These are phyloP conservation scores for Rhodomyrtus psidioides DNA, from an alignment of 441 rosid genomes.

Conservation along the genomic window DNA sequence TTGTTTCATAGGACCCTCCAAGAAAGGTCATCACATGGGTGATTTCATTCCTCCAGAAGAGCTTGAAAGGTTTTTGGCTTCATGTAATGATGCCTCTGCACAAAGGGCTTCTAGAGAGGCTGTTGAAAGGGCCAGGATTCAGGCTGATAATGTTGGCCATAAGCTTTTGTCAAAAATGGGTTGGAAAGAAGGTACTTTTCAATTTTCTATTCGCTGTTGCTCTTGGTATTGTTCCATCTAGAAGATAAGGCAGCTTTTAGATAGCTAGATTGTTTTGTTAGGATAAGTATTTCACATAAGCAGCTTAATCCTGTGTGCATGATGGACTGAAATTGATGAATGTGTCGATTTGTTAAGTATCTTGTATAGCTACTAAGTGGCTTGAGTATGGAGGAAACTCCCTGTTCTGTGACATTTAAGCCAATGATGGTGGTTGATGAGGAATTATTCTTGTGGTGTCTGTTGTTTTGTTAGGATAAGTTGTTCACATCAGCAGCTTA, in stretches of 20 bases:
- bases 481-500: background rate
- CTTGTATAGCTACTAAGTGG: background rate
- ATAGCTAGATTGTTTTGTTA: background rate
- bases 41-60: conserved; percentile 92
- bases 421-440: too few relatives aligned
- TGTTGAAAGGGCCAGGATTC: conserved; percentile 77
- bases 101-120: conserved; percentile 57
- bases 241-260: background rate
- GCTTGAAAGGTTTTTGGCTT: conserved; percentile 85
- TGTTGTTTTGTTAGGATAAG: background rate
- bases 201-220: background rate
- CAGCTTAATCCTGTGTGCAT: background rate
- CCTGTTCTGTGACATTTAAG: background rate
- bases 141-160: conserved; percentile 97
- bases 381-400: background rate
- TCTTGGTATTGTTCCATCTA: background rate
- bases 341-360: background rate
- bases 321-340: background rate
- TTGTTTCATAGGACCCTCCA: conserved; percentile 15
- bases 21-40: conserved; percentile 98
- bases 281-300: background rate
- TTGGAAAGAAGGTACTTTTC: conserved; percentile 79
- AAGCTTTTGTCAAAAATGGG: conserved; percentile 95
- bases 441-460: too few relatives aligned
- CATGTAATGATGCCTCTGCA: conserved; percentile 71